These are phyloP conservation scores for Starmerella tilneyi DNA, from an alignment of 805 yeast species.

Conservation along the genomic window DNA sequence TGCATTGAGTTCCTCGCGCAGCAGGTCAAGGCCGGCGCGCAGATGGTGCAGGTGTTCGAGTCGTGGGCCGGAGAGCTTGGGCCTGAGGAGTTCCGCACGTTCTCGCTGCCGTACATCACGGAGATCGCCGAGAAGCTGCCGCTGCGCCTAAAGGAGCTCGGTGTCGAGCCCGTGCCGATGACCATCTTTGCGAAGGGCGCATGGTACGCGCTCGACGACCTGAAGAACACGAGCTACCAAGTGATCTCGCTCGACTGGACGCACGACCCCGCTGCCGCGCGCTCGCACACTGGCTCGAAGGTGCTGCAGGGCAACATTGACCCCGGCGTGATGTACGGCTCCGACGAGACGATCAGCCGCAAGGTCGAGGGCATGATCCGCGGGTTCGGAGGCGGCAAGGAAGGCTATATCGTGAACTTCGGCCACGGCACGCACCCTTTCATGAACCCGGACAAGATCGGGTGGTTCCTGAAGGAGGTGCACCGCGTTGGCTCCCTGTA, in stretches of 20 bases:
- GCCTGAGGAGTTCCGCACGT: constrained; percentile 76
- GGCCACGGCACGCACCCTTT: constrained; percentile 99
- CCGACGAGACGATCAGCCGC: constrained; percentile 63
- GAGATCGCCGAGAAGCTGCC: constrained; percentile 67
- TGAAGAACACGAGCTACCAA: constrained; percentile 62
- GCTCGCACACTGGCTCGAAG: constrained; percentile 39
- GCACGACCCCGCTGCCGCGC: constrained; percentile 76
- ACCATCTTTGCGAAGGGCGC: constrained; percentile 93
- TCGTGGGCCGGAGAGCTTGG: constrained; percentile 98
- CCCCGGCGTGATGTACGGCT: constrained; percentile 90
- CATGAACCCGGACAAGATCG: constrained; percentile 86
- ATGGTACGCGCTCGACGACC: constrained; percentile 86
- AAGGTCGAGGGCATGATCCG: constrained; percentile 81
- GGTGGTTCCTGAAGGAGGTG: constrained; percentile 75
- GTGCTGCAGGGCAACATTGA: constrained; percentile 92
- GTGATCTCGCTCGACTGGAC: constrained; percentile 91
- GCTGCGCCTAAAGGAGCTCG: constrained; percentile 56
- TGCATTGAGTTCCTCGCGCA: constrained; percentile 87
- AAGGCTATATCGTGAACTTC: constrained; percentile 82
- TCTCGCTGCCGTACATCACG: constrained; percentile 76
- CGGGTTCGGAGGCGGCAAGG: constrained; percentile 65
- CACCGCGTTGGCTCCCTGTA: constrained; percentile 53
- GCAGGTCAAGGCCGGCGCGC: constrained; percentile 96
- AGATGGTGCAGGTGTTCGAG: constrained; percentile 92
- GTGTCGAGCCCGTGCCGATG: constrained; percentile 69